These are phyloP conservation scores for Starmera amethionina DNA, from an alignment of 805 yeast genomes.

Conservation along the genomic window DNA sequence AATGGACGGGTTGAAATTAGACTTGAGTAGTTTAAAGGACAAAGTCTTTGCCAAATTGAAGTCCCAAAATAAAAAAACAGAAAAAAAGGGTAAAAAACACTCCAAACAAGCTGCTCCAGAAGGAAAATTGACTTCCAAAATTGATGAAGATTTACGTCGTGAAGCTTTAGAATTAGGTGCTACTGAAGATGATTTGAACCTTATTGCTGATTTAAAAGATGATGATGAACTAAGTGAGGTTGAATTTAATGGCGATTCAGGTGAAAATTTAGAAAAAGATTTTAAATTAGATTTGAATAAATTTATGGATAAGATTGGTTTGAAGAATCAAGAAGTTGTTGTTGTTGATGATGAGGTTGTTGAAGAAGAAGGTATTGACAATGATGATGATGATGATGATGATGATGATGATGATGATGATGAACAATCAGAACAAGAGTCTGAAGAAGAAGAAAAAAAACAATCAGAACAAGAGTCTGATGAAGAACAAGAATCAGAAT, in stretches of 20 bases:
- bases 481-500: constrained; percentile 22
- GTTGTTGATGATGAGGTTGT: constrained; percentile 28
- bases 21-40: constrained; percentile 48
- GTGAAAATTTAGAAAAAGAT: constrained; percentile 22
- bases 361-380: constrained; percentile 29
- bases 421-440: constrained; percentile 21
- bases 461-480: constrained; percentile 19
- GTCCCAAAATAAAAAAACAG: constrained; percentile 12
- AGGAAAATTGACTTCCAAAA: constrained; percentile 5
- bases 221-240: constrained; percentile 35
- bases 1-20: constrained; percentile 19
- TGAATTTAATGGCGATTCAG: constrained; percentile 27
- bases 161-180: constrained; percentile 84
- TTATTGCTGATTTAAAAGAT: constrained; percentile 45
- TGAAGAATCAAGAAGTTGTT: constrained; percentile 31
- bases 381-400: constrained; percentile 25
- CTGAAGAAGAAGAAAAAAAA: constrained; percentile 15
- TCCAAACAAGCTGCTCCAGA: constrained; percentile 13
- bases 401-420: constrained; percentile 26
- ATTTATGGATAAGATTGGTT: constrained; percentile 62
- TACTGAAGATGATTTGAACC: constrained; percentile 65
- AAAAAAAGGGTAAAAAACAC: constrained; percentile 15
- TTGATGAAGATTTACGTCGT: constrained; percentile 35
- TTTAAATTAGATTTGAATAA: constrained; percentile 45
- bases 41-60: constrained; percentile 44